Evolutionary conservation across 176 grass and related monocot species (phyloP).

Genomic region (bread wheat (Triticum aestivum)): IWGSC_CS_RefSeq_v2.1 NC_057808.1:402143901-402144400

Average conservation of each 20-base stretch:
- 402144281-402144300: constrained; percentile 18
- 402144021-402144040: background rate
- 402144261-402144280: background rate
- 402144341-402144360: background rate
- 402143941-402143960: too few relatives aligned
- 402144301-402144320: constrained; percentile 12
- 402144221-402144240: background rate
- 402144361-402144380: background rate
- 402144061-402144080: background rate
- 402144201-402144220: background rate
- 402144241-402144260: background rate
- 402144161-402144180: background rate
- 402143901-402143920: background rate
- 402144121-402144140: background rate
- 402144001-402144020: background rate
- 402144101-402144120: background rate
- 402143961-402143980: background rate
- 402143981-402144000: background rate
- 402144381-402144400: constrained; percentile 43
- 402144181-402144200: background rate
- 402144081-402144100: background rate
- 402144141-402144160: background rate
- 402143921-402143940: too few relatives aligned
- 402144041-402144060: background rate
- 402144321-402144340: constrained; percentile 11